Percentiles rank a stretch among this genome's conserved stretches.
These are phyloP conservation scores for Microdochium trichocladiopsis DNA, from an alignment of 2,329 filamentous ascomycete genomes.

Conservation along the genomic window DNA sequence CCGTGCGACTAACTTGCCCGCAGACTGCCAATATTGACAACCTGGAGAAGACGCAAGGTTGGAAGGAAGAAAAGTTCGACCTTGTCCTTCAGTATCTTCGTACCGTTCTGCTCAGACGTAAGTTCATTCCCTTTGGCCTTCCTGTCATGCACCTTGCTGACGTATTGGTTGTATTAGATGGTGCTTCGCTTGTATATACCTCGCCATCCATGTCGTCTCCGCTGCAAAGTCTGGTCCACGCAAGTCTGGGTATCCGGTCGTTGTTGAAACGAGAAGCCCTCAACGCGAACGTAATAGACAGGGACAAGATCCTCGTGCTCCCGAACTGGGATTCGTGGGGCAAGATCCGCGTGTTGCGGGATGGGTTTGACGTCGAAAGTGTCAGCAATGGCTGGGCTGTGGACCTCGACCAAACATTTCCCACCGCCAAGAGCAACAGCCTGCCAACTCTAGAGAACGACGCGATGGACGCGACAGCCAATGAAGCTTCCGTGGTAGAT, in stretches of 20 bases:
- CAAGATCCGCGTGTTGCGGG: conserved; percentile 86
- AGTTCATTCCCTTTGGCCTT: conserved; percentile 22
- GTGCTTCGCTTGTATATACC: conserved; percentile 79
- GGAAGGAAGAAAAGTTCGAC: conserved; percentile 96
- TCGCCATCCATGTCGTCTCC: conserved; percentile 70
- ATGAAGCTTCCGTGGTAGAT: conserved; percentile 57
- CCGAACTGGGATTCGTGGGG: conserved; percentile 99
- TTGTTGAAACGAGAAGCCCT: conserved; percentile 71
- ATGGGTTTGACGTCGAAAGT: conserved; percentile 86
- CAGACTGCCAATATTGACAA: conserved; percentile 84
- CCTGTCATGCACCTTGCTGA: conserved; percentile 1
- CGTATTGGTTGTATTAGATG: conserved; percentile 45
- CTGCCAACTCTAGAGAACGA: conserved; percentile 13
- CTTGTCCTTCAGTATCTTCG: conserved; percentile 89
- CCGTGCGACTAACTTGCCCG: conserved; percentile 5
- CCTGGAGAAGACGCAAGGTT: conserved; percentile 81
- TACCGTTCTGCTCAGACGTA: conserved; percentile 81
- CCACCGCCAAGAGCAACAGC: conserved; percentile 20
- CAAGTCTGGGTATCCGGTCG: conserved; percentile 79
- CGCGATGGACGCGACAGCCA: conserved; percentile 24
- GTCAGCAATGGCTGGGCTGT: conserved; percentile 80
- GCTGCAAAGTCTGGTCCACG: conserved; percentile 74
- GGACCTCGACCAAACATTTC: conserved; percentile 60
- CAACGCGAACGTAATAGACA: conserved; percentile 86
- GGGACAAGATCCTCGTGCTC: conserved; percentile 89